Evolutionary conservation across 192 early-diverging fungal species (phyloP).

Genomic region (Linnemannia hyalina): DNA sequence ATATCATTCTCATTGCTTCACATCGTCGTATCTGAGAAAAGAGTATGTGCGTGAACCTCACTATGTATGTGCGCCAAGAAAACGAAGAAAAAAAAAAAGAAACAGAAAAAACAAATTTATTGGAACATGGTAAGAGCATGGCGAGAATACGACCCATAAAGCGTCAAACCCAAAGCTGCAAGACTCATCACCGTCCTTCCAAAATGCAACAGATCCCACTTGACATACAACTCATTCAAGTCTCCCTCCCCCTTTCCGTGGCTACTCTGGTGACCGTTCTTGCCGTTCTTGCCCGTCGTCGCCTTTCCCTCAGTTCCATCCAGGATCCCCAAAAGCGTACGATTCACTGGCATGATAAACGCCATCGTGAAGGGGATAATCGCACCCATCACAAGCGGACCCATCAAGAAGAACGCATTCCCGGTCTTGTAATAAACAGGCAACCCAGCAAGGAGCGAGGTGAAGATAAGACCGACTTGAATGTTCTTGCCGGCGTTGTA

Average conservation of each 20-base stretch:
- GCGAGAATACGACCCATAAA: constrained; percentile 14
- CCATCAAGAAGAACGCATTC: constrained; percentile 26
- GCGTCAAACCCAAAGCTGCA: constrained; percentile 15
- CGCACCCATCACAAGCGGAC: constrained; percentile 17
- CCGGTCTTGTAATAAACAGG: constrained; percentile 31
- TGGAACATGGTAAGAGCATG: constrained; percentile 9
- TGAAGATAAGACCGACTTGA: constrained; percentile 17
- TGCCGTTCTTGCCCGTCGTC: background rate
- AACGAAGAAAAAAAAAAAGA: background rate
- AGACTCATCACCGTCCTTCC: constrained; percentile 16
- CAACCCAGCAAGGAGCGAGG: background rate
- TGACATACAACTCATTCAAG: constrained; percentile 17
- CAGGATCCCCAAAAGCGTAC: constrained; percentile 17
- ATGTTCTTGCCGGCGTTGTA: constrained; percentile 23
- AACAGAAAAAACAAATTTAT: background rate
- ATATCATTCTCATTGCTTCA: background rate
- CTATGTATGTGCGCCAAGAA: background rate
- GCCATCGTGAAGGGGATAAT: constrained; percentile 30
- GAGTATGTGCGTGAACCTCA: too few species aligned
- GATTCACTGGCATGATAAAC: constrained; percentile 31
- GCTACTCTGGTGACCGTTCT: too few species aligned
- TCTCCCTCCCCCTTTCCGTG: background rate
- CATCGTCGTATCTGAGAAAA: background rate
- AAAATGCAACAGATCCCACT: constrained; percentile 46
- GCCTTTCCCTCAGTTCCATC: background rate